phyloP scores from a whole-genome alignment of 495 filamentous ascomycete genomes.

The Trichoderma parareesei region DNA sequence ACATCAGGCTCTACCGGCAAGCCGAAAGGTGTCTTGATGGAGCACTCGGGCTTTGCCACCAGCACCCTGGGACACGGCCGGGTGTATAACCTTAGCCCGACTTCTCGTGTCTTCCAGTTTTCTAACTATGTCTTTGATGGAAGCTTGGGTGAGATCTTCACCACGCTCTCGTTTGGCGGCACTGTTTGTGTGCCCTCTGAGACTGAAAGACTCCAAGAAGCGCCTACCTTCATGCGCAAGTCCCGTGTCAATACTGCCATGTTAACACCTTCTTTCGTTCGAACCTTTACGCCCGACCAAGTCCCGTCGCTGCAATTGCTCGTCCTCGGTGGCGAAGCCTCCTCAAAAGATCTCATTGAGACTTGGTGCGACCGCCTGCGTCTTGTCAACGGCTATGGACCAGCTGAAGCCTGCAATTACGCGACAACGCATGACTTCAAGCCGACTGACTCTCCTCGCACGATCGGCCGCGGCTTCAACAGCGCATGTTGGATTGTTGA shows the following conservation, averaged over 20 bases:
- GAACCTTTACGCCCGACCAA: conserved; percentile 3
- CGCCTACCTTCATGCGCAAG: conserved; percentile 11
- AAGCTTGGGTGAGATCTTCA: conserved; percentile 45
- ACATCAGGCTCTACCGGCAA: conserved; percentile 49
- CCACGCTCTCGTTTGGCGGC: conserved; percentile 34
- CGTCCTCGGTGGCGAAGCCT: conserved; percentile 1
- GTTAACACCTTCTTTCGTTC: conserved; percentile 46
- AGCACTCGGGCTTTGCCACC: not conserved
- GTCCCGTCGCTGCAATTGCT: not conserved
- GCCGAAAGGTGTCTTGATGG: conserved; percentile 25
- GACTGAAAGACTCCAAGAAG: conserved; percentile 9
- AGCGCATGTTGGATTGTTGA: conserved; percentile 46
- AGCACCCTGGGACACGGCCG: conserved; percentile 10
- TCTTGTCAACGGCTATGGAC: conserved; percentile 48
- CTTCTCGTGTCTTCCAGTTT: conserved; percentile 43
- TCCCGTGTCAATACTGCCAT: conserved; percentile 5
- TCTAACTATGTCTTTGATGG: conserved; percentile 50
- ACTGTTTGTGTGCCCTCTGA: conserved; percentile 14
- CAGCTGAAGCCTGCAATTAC: conserved; percentile 34
- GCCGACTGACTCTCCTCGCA: conserved; percentile 20
- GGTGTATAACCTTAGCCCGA: conserved; percentile 31
- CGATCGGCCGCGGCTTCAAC: conserved; percentile 31
- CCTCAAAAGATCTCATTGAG: conserved; percentile 2
- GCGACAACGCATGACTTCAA: conserved; percentile 27
- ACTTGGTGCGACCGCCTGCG: not conserved